Evolutionary conservation across 805 yeast genomes (phyloP).

Genomic region (Candida oleophila): DNA sequence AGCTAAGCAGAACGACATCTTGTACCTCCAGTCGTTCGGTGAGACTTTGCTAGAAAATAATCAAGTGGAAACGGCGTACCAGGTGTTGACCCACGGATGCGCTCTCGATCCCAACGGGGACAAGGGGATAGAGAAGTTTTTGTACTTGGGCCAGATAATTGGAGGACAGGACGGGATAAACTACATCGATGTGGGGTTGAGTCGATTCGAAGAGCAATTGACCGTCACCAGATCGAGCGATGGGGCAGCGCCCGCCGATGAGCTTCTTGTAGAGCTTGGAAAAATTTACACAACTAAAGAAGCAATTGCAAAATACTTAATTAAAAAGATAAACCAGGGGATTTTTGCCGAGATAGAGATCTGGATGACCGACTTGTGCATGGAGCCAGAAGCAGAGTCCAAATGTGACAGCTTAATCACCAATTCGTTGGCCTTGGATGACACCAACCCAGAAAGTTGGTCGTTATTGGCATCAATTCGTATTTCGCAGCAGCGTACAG

Average conservation of each 20-base stretch:
- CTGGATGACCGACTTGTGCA: conserved; percentile 97
- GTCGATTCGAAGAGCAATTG: conserved; percentile 38
- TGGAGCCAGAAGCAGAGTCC: conserved; percentile 85
- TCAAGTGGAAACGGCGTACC: conserved; percentile 75
- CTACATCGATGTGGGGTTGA: conserved; percentile 62
- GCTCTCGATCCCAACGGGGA: conserved; percentile 66
- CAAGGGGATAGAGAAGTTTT: conserved; percentile 75
- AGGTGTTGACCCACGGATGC: conserved; percentile 57
- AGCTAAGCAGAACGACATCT: conserved; percentile 33
- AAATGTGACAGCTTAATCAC: conserved; percentile 73
- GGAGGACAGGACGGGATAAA: conserved; percentile 78
- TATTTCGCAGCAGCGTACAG: conserved; percentile 75
- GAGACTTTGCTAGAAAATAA: conserved; percentile 80
- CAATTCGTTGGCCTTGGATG: conserved; percentile 60
- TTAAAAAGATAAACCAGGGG: conserved; percentile 70
- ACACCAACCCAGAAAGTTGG: conserved; percentile 74
- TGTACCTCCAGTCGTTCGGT: conserved; percentile 61
- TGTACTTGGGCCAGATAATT: conserved; percentile 86
- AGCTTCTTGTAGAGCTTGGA: conserved; percentile 23
- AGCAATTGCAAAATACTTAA: conserved; percentile 30
- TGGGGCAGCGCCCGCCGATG: conserved; percentile 21
- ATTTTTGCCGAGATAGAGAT: conserved; percentile 84
- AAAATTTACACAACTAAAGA: conserved; percentile 22
- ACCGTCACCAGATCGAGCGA: conserved; percentile 21
- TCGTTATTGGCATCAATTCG: conserved; percentile 81